Base-by-base conservation (phyloP, 2,329 filamentous ascomycete species). In the Dactylonectria macrodidyma region DNA sequence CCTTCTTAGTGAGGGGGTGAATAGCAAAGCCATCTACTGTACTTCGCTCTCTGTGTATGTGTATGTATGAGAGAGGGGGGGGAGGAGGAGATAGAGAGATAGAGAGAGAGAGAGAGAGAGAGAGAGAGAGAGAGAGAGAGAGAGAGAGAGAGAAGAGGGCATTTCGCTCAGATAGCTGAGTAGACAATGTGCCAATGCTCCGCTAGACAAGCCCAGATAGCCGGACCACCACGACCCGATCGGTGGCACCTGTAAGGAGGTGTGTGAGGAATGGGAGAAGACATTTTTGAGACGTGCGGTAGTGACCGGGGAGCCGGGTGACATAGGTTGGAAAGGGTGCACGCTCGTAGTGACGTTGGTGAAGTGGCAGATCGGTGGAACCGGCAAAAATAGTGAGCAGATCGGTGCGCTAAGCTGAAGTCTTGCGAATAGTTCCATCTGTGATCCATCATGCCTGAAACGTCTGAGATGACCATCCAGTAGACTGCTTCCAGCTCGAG, bases 161-260 rank as follows among this genome's bases (percentile, higher is more conserved):
- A 60, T 46, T 30, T 51, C 59, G 34, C 48, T 30, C 34, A 44
- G 48, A 61, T 52, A 19, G 46, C 34, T 26, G 19, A 41, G 22
- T 16, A 22, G 44, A 33, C 46, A 56, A 10, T 34, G n/a, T 34
- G 46, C 44, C 46, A 50, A 56, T 52, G 26, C 19, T 16, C 52
- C 51, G 34, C 64, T 41, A 41, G 64, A 59, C 12, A 22, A 48
- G 48, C 36, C 64, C 30, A 58, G 59, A 44, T 52, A 62, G 41
- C 57, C 59, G 63, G 63, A 24, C 41, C 24, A 24, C 41, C 24
- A 54, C 46, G 33, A 36, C 16, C 46, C 52, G 51, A 62, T 62
- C 63, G 58, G 51, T 36, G 26, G 58, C 57, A 16, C 24, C 24
- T 56, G 36, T n/a, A 12, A 41, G 51, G 38, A 55, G 48, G 51